Conservation (phyloP, 768 basidiomycete genomes). For the Agaricus subrufescens region DNA sequence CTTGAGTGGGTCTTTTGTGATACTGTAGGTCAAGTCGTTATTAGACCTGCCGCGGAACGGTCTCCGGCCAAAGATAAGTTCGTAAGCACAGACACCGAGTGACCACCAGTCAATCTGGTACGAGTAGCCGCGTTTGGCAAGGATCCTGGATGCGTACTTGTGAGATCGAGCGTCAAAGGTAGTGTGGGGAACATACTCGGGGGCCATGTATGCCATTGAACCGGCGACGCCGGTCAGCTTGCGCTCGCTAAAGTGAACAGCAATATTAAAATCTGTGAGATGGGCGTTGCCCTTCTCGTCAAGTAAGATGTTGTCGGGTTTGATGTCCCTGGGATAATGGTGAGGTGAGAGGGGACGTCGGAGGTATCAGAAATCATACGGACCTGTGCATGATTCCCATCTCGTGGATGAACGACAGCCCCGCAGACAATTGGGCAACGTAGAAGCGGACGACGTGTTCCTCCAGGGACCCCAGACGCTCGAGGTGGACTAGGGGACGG, state of each 20-base stretch:
- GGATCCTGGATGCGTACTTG: constrained; percentile 42
- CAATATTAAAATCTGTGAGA: constrained; percentile 97
- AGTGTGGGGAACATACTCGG: constrained; percentile 44
- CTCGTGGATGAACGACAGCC: constrained; percentile 85
- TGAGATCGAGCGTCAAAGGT: constrained; percentile 4
- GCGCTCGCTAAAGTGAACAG: constrained; percentile 90
- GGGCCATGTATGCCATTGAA: constrained; percentile 99
- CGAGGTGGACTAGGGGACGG: constrained; percentile 69
- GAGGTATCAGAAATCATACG: constrained; percentile 21
- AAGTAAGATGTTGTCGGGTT: constrained; percentile 96
- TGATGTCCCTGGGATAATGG: constrained; percentile 68
- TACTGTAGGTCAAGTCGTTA: constrained; percentile 87
- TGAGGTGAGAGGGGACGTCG: constrained; percentile 3
- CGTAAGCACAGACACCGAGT: constrained; percentile 88
- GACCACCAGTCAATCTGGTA: constrained; percentile 98
- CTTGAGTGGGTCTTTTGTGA: constrained; percentile 78
- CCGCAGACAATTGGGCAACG: constrained; percentile 85
- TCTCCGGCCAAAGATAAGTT: constrained; percentile 85
- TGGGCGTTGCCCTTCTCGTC: constrained; percentile 96
- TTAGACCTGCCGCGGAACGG: constrained; percentile 95
- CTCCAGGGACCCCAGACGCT: constrained; percentile 67
- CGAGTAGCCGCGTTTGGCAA: constrained; percentile 91
- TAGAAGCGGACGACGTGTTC: constrained; percentile 86
- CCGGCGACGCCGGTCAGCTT: constrained; percentile 90
- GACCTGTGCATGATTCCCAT: constrained; percentile 96